These are phyloP conservation scores for Lachancea quebecensis DNA, from an alignment of 805 yeast species.

Conservation along the genomic window DNA sequence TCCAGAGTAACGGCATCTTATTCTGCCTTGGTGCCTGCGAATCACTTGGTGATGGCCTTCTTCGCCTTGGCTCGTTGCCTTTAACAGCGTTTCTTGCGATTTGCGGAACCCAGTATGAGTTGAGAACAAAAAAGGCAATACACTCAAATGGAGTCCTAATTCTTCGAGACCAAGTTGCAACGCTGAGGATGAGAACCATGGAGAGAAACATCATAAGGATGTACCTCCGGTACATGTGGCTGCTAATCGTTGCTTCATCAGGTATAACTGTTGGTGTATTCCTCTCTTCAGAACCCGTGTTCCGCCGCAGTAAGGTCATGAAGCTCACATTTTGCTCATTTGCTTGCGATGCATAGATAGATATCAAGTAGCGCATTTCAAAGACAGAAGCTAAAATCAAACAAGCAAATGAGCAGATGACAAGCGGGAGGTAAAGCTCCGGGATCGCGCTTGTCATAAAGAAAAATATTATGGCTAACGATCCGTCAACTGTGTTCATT, in stretches of 20 bases:
- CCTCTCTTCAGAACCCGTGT: constrained; percentile 14
- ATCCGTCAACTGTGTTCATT: constrained; percentile 63
- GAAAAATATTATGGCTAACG: constrained; percentile 55
- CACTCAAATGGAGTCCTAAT: constrained; percentile 55
- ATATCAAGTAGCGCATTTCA: constrained; percentile 66
- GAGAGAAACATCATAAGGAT: constrained; percentile 47
- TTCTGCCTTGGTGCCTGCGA: constrained; percentile 14
- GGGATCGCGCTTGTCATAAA: constrained; percentile 49
- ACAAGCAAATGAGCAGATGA: constrained; percentile 62
- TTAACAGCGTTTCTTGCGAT: constrained; percentile 55
- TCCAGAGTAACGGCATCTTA: constrained; percentile 63
- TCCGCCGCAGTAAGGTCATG: constrained; percentile 59
- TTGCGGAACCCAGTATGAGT: constrained; percentile 87
- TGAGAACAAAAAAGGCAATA: constrained; percentile 41
- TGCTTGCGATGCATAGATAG: constrained; percentile 60
- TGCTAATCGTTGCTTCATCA: constrained; percentile 50
- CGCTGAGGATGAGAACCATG: constrained; percentile 50
- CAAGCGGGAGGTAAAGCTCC: constrained; percentile 57
- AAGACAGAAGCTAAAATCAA: constrained; percentile 66
- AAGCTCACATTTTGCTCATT: constrained; percentile 64
- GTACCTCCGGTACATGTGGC: constrained; percentile 52
- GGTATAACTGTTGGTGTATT: constrained; percentile 29
- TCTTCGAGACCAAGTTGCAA: constrained; percentile 55
- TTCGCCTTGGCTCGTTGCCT: constrained; percentile 24
- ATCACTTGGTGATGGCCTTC: constrained; percentile 3